Percentiles rank a stretch among this genome's conserved stretches.
phyloP scores from a whole-genome alignment of 352 stramenopile species.

The Phytophthora megakarya region DNA sequence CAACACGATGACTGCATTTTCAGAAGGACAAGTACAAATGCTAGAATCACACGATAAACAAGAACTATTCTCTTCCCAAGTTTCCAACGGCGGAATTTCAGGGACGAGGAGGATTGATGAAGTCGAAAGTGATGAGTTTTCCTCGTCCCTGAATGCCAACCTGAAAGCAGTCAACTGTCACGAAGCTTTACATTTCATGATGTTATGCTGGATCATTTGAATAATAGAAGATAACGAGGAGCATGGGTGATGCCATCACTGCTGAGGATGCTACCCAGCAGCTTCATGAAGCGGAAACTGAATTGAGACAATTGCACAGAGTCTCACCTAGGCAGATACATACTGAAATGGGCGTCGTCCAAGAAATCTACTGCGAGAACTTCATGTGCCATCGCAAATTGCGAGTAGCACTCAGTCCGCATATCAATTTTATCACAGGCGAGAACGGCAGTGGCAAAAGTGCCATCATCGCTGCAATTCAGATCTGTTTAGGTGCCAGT shows the following conservation, averaged over 20 bases:
- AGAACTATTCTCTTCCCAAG: too few species aligned
- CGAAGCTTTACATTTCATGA: too few species aligned
- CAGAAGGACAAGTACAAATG: too few species aligned
- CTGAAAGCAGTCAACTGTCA: too few species aligned
- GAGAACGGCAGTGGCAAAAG: conserved; percentile 96
- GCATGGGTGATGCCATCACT: background rate
- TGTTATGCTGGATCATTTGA: too few species aligned
- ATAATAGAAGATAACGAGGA: too few species aligned
- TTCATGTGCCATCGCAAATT: conserved; percentile 99
- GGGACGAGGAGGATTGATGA: too few species aligned
- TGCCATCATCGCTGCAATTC: conserved; percentile 96
- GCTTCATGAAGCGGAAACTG: background rate
- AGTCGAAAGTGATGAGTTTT: too few species aligned
- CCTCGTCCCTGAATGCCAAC: too few species aligned
- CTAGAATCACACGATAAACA: too few species aligned
- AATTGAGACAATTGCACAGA: conserved; percentile 3
- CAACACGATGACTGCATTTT: conserved; percentile 54
- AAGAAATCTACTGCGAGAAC: conserved; percentile 96
- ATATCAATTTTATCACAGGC: conserved; percentile 92
- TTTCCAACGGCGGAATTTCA: too few species aligned
- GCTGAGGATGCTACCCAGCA: background rate
- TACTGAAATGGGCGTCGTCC: conserved; percentile 94
- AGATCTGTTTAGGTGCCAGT: conserved; percentile 96
- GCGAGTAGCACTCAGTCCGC: conserved; percentile 76
- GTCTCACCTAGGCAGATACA: conserved; percentile 2